Evolutionary conservation across 257 asterid species (phyloP).

Genomic region (Solanum sparsipilum): DNA sequence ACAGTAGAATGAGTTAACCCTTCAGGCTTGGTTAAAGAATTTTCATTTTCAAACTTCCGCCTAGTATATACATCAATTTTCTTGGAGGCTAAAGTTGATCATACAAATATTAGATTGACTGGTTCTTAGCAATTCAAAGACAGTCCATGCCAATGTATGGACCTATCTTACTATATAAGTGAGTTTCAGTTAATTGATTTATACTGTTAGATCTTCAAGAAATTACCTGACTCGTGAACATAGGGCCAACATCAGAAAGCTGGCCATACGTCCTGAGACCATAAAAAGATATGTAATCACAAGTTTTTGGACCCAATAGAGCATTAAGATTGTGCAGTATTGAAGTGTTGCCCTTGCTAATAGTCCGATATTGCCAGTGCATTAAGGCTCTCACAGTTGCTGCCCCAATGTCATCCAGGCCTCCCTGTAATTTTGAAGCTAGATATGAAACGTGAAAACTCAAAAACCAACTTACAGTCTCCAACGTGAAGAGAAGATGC

Average conservation of each 20-base stretch:
- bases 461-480: background rate
- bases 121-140: background rate
- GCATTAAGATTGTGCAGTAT: conserved; percentile 67
- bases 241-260: conserved; percentile 60
- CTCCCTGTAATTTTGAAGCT: conserved; percentile 49
- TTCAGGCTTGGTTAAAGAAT: background rate
- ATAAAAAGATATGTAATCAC: conserved; percentile 73
- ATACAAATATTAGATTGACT: background rate
- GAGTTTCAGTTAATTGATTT: background rate
- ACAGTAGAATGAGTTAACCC: background rate
- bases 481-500: background rate
- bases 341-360: conserved; percentile 67
- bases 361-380: conserved; percentile 97
- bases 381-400: conserved; percentile 94
- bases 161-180: background rate
- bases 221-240: conserved; percentile 79
- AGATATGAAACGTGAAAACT: conserved; percentile 1
- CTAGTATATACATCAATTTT: background rate
- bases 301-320: conserved; percentile 50
- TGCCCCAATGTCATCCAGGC: conserved; percentile 89
- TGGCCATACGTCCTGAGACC: conserved; percentile 76
- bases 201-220: background rate
- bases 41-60: background rate
- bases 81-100: background rate
- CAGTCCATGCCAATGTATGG: background rate